Evolutionary conservation across 225 moss, liverwort and hornwort species (phyloP), one percentile per base, ranked within the genome.

Genomic region (Rhytidiadelphus loreus): DNA sequence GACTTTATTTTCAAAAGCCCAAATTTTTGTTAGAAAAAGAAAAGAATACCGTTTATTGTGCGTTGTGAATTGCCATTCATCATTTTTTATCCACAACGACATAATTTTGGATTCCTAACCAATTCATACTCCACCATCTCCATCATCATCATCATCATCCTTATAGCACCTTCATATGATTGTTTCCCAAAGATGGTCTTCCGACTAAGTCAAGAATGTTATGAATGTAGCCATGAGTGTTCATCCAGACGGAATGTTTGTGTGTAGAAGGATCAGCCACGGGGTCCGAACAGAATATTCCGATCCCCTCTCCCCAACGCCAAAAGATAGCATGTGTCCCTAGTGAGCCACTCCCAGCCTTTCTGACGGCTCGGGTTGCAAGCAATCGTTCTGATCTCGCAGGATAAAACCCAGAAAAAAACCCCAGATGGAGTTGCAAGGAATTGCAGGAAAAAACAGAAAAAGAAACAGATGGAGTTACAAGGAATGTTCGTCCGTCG

Each of bases 31-130:
- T 23, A 52, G 4, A 4, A 29, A 29, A 11, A 19, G 0, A 21
- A 37, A 53, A 24, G 0, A 55, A 55, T 16, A 28, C 11, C 16
- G 6, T 59, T 43, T 14, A 22, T 22, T 15, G 2, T 0, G 0
- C 4, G 25, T n/a, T 37, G 21, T 0, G 0, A 15, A 53, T 43
- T 41, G 5, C 7, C 0, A 4, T 22, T 6, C 24, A 30, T 13
- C 4, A 56, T 43, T 80, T 48, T 75, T 44, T 30, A 44, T 4
- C 9, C 2, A 4, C 6, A 6, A 22, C 5, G 7, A 2, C 0
- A 60, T 14, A 20, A 20, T 30, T 20, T 29, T 0, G 0, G 0
- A 44, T 26, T 28, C 28, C 0, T 39, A 39, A 79, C 57, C 41
- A 29, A 39, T 28, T 41, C 8, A 16, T 37, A 23, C 11, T 28